Base-by-base conservation (phyloP, 305 asterid genomes). In the Fraxinus baroniana region DNA sequence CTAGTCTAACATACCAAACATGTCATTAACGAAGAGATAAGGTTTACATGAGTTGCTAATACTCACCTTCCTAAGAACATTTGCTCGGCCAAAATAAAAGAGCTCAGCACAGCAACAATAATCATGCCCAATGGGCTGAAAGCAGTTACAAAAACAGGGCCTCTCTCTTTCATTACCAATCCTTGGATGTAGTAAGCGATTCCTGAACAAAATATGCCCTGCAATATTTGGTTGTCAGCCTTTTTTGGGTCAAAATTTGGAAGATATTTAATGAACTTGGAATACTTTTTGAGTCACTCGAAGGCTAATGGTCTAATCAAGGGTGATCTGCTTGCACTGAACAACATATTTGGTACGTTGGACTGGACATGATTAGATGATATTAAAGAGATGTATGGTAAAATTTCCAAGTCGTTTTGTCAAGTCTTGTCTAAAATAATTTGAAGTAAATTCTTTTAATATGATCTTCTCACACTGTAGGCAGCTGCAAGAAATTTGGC, bases 401-500 rank as follows among this genome's bases (percentile, higher is more conserved):
- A 60, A 62, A 18, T 62, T 62, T 7, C 4, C 24, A 62, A 62
- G n/a, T 64, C 18, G 0, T 64, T 64, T 4, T 24, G n/a, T 64
- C 71, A 62, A 18, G 15, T 62, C 0, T 30, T 62, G 66, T 55
- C 3, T 0, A 35, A 73, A 5, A 73, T 15, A 5, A 13, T 13
- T 12, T 49, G 62, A 49, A 15, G 22, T 15, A 49, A 49, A 49
- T 12, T 10, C 18, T 66, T 26, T 24, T 24, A 24, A 8, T 20
- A 79, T 41, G 36, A 33, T 20, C 7, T 26, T 70, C 92, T 89
- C 87, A 90, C 94, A 57, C 94, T 89, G 80, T 90, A 90, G 37
- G 86, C 75, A 73, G 90, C 91, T 64, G 94, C 90, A 46, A 90
- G 86, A 57, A 89, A 82, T 60, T 85, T 88, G 30, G 87, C 85